Conservation (phyloP, 2,329 filamentous ascomycete genomes). For the Graphiopsis chlorocephala region DNA sequence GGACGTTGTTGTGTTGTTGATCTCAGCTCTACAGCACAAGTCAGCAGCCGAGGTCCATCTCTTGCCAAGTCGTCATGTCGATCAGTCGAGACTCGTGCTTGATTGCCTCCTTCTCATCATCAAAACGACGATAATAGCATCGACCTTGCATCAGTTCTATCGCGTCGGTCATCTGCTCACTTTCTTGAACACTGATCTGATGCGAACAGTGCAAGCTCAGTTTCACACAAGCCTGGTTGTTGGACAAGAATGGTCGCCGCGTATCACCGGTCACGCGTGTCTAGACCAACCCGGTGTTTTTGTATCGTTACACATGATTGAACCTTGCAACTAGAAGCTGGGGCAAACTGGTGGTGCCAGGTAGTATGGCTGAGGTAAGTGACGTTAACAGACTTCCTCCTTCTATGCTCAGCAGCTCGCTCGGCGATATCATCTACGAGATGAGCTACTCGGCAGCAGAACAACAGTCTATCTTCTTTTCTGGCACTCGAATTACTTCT, state of each 20-base stretch:
- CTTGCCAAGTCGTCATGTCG: not conserved
- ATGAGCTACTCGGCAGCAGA: not conserved
- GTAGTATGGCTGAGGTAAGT: no score
- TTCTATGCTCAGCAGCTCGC: no score
- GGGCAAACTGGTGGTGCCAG: no score
- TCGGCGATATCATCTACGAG: no score
- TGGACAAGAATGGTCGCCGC: not conserved
- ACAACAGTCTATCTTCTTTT: not conserved
- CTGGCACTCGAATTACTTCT: not conserved
- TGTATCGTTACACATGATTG: not conserved
- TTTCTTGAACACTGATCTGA: not conserved
- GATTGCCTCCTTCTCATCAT: not conserved
- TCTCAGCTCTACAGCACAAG: not conserved
- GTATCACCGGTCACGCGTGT: not conserved
- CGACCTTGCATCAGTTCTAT: not conserved
- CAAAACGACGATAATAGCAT: not conserved
- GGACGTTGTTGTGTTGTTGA: not conserved
- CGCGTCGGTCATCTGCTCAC: not conserved
- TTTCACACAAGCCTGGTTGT: not conserved
- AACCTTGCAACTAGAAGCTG: no score
- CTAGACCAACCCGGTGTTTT: not conserved
- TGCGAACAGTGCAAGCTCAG: not conserved
- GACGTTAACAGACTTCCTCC: no score
- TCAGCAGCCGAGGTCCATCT: not conserved
- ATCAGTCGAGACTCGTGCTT: not conserved